Evolutionary conservation across 768 basidiomycete genomes (phyloP).

Genomic region (Peribolospora kevripleyi): DNA sequence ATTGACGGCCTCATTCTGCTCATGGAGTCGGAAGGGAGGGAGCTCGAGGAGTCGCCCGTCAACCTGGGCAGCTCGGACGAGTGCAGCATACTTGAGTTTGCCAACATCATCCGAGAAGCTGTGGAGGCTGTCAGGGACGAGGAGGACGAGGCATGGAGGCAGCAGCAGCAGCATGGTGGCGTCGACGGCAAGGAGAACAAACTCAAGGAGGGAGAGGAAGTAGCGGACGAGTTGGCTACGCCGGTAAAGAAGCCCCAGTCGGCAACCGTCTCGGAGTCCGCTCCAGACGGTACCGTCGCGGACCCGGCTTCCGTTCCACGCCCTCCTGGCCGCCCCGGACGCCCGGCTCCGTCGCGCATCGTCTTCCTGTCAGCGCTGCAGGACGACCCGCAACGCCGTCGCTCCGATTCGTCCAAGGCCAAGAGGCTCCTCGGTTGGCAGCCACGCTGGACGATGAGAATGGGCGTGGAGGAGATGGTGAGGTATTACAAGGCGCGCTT

Average conservation of each 20-base stretch:
- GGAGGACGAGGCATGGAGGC: conserved; percentile 24
- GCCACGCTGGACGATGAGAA: conserved; percentile 72
- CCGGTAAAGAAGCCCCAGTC: background rate
- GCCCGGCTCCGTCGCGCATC: conserved; percentile 22
- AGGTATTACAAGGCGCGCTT: conserved; percentile 52
- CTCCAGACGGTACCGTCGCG: background rate
- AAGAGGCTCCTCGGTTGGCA: conserved; percentile 68
- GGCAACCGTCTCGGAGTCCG: too few relatives aligned
- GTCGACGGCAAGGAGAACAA: background rate
- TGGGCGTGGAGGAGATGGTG: conserved; percentile 89
- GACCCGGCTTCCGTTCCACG: background rate
- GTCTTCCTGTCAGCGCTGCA: conserved; percentile 58
- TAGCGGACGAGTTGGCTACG: background rate
- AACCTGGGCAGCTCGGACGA: conserved; percentile 93
- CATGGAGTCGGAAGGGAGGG: conserved; percentile 53
- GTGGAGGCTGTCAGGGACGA: conserved; percentile 80
- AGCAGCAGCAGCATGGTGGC: background rate
- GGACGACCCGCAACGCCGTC: conserved; percentile 82
- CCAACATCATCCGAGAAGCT: conserved; percentile 67
- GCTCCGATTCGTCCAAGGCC: conserved; percentile 79
- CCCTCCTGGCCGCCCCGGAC: background rate
- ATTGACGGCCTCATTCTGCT: conserved; percentile 74
- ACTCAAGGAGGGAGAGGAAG: background rate
- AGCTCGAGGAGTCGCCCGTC: conserved; percentile 56
- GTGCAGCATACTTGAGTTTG: conserved; percentile 86